A percentile compares a stretch with the other conserved stretches of the same genome.
phyloP scores from a whole-genome alignment of 306 rosid species.

The Vigna angularis region DNA sequence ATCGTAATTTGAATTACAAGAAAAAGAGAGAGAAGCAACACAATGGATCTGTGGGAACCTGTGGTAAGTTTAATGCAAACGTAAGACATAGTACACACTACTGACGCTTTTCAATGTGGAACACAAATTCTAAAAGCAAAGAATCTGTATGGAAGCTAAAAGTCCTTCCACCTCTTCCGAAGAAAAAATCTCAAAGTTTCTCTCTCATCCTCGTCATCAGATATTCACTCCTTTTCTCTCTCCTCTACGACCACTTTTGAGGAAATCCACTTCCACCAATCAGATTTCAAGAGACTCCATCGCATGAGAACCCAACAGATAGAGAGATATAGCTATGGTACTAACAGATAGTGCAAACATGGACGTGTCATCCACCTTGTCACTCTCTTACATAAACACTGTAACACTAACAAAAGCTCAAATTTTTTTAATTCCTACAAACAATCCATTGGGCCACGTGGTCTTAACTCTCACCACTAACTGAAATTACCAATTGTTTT shows the following conservation, averaged over 20 bases:
- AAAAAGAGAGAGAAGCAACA: background rate
- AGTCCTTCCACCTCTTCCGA: background rate
- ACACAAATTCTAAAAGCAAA: constrained; percentile 34
- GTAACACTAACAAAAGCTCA: constrained; percentile 29
- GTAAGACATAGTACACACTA: constrained; percentile 9
- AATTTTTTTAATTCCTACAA: background rate
- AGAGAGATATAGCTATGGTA: constrained; percentile 32
- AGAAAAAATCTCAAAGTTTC: background rate
- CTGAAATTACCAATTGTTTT: constrained; percentile 40
- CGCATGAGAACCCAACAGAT: constrained; percentile 45
- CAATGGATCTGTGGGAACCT: background rate
- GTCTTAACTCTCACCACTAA: constrained; percentile 57
- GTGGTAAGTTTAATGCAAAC: constrained; percentile 15
- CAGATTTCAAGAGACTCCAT: constrained; percentile 69
- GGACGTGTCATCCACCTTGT: background rate
- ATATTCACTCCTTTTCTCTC: constrained; percentile 33
- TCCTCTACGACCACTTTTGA: background rate
- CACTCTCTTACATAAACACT: background rate
- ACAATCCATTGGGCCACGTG: constrained; percentile 62
- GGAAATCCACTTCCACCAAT: constrained; percentile 79
- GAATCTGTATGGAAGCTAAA: constrained; percentile 25
- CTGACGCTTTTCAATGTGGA: constrained; percentile 36
- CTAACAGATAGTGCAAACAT: background rate
- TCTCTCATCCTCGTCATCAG: constrained; percentile 54
- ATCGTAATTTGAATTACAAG: background rate